Evolutionary conservation across 2,329 filamentous ascomycete species (phyloP), one percentile per base, ranked within the genome.

Genomic region (Colletotrichum navitas): DNA sequence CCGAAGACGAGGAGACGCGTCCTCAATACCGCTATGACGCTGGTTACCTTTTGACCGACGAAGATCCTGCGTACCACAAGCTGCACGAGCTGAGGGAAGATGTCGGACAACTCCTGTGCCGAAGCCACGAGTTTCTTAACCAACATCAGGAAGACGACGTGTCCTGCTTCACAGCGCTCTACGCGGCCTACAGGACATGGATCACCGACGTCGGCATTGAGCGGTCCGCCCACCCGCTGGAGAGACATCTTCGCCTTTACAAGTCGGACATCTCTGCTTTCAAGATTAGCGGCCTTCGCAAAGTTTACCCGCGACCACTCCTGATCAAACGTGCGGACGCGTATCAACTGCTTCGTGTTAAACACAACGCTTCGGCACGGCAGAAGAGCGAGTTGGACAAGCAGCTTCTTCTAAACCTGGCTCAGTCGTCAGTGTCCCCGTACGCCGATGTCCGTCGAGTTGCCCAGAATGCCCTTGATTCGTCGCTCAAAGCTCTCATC

Each of bases 151-250:
- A 98, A 79, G 96, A 99, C 78, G 96, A 99, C 79, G 96, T 99
- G 0, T 91, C 93, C 21, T 98, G 94, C 81, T 99, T 99, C 82
- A 97, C 94, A 32, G 91, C 95, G 0, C 83, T 99, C 2, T 99
- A 97, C 81, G 93, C 93, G 29, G 94, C 95, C 1, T 99, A 98
- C 80, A 89, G 94, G 54, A 96, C 94, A 11, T 99, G 95, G 94
- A 98, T 99, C 77, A 94, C 97, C 1, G 96, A 99, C 77, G 95
- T 99, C 51, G 96, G 97, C 24, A 97, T 98, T 72, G 96, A 99
- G 82, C 89, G 95, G 71, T 98, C 95, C 24, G 95, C 96, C 0
- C 96, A 98, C 79, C 93, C 97, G 2, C 85, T 98, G 12, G 96
- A 99, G 79, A 89, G 96, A 26, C 91, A 98, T 18, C 90, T 93